A percentile compares a stretch with the other conserved stretches of the same genome.
Evolutionary conservation across 192 early-diverging fungal genomes (phyloP).

Genomic region (Gryganskiella cystojenkinii): DNA sequence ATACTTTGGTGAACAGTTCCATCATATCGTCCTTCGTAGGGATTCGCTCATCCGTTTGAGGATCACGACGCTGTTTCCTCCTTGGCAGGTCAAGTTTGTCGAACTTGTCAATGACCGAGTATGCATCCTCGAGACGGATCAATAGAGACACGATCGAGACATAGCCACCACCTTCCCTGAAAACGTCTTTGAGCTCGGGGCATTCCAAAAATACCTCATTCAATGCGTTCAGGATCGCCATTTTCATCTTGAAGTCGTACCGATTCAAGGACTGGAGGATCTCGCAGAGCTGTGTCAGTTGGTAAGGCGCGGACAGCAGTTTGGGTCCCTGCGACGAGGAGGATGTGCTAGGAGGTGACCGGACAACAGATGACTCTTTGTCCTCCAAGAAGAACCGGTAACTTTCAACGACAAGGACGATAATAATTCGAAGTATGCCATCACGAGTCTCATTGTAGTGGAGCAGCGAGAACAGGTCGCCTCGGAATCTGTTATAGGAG

Average conservation of each 20-base stretch:
- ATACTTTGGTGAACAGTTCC: constrained; percentile 55
- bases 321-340: constrained; percentile 21
- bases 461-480: constrained; percentile 66
- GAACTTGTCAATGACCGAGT: constrained; percentile 32
- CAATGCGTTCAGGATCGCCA: constrained; percentile 64
- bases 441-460: constrained; percentile 64
- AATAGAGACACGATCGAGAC: constrained; percentile 68
- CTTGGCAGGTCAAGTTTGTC: constrained; percentile 28
- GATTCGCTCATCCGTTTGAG: constrained; percentile 39
- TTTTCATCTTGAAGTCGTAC: constrained; percentile 65
- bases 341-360: constrained; percentile 20
- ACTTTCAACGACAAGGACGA: constrained; percentile 58
- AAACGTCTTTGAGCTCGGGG: constrained; percentile 62
- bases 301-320: constrained; percentile 48
- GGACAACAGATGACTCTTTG: constrained; percentile 11
- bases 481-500: constrained; percentile 54
- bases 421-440: constrained; percentile 60
- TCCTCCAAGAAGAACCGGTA: constrained; percentile 49
- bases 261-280: constrained; percentile 63
- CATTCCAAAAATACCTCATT: constrained; percentile 60
- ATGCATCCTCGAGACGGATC: constrained; percentile 63
- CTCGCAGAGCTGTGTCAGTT: constrained; percentile 68
- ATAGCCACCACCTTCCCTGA: constrained; percentile 69
- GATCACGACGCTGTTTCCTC: constrained; percentile 20
- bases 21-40: constrained; percentile 52